Evolutionary conservation across 2,329 filamentous ascomycete genomes (phyloP), one percentile per base, ranked within the genome.

Genomic region (Septoria petroselini): DNA sequence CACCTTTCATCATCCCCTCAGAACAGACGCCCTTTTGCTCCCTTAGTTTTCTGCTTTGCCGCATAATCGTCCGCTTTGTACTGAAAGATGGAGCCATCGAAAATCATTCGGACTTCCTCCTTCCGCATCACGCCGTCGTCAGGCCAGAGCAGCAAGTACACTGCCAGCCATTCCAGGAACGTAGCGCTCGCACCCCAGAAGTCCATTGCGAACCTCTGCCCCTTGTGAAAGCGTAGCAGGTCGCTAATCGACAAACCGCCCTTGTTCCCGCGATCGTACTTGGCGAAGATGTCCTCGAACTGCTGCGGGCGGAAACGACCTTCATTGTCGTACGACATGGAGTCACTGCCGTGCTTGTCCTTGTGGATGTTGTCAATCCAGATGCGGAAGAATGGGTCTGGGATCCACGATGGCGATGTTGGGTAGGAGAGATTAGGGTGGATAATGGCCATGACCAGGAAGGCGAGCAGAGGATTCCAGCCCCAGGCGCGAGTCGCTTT

Each of bases 81-180:
- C 53, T 75, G 73, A 54, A 77, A 79, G 34, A 78, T 69, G 60
- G 75, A 77, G 7, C 77, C 76, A 61, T 79, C 76, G 56, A 74
- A 79, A 4, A 79, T 66, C 6, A 72, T 61, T n/a, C 76, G 62
- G 14, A 79, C 70, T 45, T 83, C 79, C 38, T 83, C 78, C 65
- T 83, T 83, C 59, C 65, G 71, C 66, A 82, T 73, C 42, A 69
- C 68, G 0, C 79, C 79, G 59, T 83, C 77, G 33, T 73, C 71
- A 0, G 79, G 78, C 74, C 74, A 77, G 4, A 81, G 65, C 37
- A 83, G 66, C 12, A 81, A 58, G 49, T 76, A 80, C 0, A 75
- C 75, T 0, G 75, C 76, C 2, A 71, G 58, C 72, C 70, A 76
- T 55, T 77, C 75, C 30, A 77, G 70, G 14, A 71, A 57, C 0